These are phyloP conservation scores for Fusarium siculi DNA, from an alignment of 2,329 filamentous ascomycete species.

Conservation along the genomic window DNA sequence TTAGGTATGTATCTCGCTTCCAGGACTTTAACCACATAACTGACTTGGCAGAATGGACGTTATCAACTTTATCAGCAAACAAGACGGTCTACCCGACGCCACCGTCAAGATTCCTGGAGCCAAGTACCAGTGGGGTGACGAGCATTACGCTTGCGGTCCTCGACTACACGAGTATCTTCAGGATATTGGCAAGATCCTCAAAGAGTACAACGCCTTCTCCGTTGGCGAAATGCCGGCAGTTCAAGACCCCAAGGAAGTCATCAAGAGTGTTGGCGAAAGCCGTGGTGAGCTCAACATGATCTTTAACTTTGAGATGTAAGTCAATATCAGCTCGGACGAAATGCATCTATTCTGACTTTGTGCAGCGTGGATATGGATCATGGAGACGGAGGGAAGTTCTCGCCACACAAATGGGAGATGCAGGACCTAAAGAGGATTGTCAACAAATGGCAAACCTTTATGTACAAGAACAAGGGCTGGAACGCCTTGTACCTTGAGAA, in stretches of 20 bases:
- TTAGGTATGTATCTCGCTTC: conserved; percentile 52
- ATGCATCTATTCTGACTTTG: background rate
- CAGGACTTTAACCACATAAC: fast-evolving
- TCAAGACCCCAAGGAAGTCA: conserved; percentile 61
- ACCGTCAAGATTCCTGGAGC: conserved; percentile 52
- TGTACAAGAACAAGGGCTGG: conserved; percentile 61
- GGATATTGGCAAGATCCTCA: conserved; percentile 68
- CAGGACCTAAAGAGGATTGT: conserved; percentile 42
- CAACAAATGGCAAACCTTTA: conserved; percentile 55
- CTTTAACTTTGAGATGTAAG: conserved; percentile 66
- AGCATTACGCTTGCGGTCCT: conserved; percentile 66
- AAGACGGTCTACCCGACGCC: conserved; percentile 64
- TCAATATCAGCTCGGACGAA: fast-evolving
- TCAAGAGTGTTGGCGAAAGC: conserved; percentile 63
- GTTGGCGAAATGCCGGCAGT: conserved; percentile 73
- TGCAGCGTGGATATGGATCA: conserved; percentile 62
- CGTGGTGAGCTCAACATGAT: conserved; percentile 68
- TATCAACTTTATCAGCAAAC: conserved; percentile 74
- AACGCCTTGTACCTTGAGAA: conserved; percentile 72
- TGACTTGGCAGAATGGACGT: conserved; percentile 62
- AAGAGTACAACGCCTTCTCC: conserved; percentile 66
- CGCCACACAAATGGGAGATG: conserved; percentile 23
- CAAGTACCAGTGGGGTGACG: conserved; percentile 56
- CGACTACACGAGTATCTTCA: conserved; percentile 70
- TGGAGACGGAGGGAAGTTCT: conserved; percentile 52